These are phyloP conservation scores for Cladosporium sp. DNA, from an alignment of 2,329 filamentous ascomycete genomes.

Conservation along the genomic window DNA sequence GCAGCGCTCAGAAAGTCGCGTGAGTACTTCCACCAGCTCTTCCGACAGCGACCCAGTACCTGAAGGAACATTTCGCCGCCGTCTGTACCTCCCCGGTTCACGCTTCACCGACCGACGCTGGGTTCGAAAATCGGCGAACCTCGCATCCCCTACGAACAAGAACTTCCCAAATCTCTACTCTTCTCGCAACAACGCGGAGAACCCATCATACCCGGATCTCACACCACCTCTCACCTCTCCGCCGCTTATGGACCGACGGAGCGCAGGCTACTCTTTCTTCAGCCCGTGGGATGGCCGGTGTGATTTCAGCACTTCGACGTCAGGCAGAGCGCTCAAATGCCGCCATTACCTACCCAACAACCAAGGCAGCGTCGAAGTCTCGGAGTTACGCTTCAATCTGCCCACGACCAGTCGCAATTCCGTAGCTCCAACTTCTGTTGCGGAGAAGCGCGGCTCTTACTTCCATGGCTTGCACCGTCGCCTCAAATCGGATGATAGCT, in stretches of 20 bases:
- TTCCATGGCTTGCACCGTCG: constrained; percentile 10
- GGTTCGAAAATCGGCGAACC: not conserved
- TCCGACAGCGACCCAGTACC: constrained; percentile 22
- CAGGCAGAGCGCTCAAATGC: constrained; percentile 53
- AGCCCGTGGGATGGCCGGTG: constrained; percentile 87
- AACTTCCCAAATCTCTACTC: constrained; percentile 14
- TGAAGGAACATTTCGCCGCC: constrained; percentile 39
- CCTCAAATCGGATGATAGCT: constrained; percentile 8
- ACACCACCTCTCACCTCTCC: constrained; percentile 15
- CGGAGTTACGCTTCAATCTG: constrained; percentile 87
- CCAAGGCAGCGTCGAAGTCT: constrained; percentile 51
- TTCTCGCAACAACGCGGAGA: not conserved
- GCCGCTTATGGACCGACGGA: constrained; percentile 44
- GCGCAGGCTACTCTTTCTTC: constrained; percentile 66
- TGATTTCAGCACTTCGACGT: constrained; percentile 75
- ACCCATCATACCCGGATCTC: constrained; percentile 27
- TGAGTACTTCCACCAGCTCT: constrained; percentile 26
- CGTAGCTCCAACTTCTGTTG: constrained; percentile 22
- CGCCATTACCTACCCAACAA: constrained; percentile 29
- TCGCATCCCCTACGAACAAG: not conserved
- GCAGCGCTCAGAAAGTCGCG: constrained; percentile 19
- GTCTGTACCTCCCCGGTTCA: constrained; percentile 47
- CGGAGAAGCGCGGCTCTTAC: constrained; percentile 24
- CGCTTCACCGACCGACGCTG: constrained; percentile 26
- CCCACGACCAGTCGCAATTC: constrained; percentile 49